Base-by-base conservation (phyloP, 116 monocot genomes). In the Trichopus zeylanicus region DNA sequence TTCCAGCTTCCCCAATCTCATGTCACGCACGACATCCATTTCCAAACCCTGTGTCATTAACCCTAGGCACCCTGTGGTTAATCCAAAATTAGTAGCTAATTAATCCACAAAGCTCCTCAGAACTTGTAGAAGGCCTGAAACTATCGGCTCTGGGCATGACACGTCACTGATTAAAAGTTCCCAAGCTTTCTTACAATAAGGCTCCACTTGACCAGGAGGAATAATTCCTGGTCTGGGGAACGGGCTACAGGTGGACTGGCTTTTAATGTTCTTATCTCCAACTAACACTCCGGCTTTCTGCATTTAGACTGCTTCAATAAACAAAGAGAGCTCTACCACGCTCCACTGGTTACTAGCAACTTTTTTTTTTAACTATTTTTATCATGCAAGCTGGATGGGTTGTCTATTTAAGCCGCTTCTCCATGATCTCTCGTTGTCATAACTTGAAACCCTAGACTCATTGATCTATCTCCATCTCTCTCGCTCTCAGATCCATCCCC, bases 341-440 rank as follows among this genome's bases (percentile, higher is more conserved):
- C 33, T 56, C 25, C 31, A 42, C 53, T 28, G 15, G 25, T 23
- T 30, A 6, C 38, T 38, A 1, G 1, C n/a, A n/a, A n/a, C n/a
- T 7, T 38, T 38, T 37, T 37, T 37, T 37, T 37, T 37, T 37
- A 2, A 42, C 16, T 39, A 42, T 13, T 42, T 42, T 42, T 42
- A 42, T 42, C 42, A 42, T 42, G 42, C 42, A 42, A 13, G 13
- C 18, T 13, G 13, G 42, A 3, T 12, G 42, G 13, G 3, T 42
- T 57, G 37, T 59, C 62, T 77, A 77, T 67, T 60, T 72, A 72
- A 66, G 62, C 57, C 57, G 31, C 47, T 38, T 48, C 32, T 29
- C 48, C 32, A 62, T 68, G 34, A 3, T 42, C 63, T 51, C 56
- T 68, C 39, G 47, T 51, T 10, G 25, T 16, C 22, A 31, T 7